These are phyloP conservation scores for Aegilops sharonensis DNA, from an alignment of 176 grass and related monocot species.

Conservation along the genomic window DNA sequence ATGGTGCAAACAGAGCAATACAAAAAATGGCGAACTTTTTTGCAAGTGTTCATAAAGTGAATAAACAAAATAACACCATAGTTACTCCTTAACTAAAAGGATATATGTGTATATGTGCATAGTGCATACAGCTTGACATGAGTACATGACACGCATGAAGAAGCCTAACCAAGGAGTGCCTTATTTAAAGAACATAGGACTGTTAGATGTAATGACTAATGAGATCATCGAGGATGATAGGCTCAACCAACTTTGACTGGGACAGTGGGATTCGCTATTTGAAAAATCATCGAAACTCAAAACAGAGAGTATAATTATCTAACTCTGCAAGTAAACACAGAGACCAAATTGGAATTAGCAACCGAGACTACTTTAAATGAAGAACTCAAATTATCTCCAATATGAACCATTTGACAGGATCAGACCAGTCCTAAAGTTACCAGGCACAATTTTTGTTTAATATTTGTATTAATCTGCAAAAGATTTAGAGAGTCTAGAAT, in stretches of 20 bases:
- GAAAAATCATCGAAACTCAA: neutral
- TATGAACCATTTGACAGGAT: neutral
- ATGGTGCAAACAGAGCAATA: neutral
- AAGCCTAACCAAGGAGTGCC: neutral
- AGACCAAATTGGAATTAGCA: neutral
- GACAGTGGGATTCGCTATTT: neutral
- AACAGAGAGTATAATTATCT: conserved; percentile 9
- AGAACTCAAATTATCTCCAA: neutral
- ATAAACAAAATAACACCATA: neutral
- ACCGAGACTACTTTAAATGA: neutral
- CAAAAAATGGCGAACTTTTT: neutral
- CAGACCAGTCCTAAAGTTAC: neutral
- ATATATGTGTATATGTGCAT: neutral
- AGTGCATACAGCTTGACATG: neutral
- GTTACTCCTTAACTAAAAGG: neutral
- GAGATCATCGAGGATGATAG: neutral
- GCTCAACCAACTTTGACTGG: neutral
- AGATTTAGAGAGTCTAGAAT: conserved; percentile 17
- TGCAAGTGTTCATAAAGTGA: neutral
- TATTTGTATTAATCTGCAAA: neutral
- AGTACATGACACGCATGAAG: neutral
- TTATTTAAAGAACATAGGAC: neutral
- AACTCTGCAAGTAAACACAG: neutral
- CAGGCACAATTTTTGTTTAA: neutral
- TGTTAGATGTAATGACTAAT: conserved; percentile 3